These are phyloP conservation scores for Quercus wislizeni DNA, from an alignment of 306 rosid genomes.

Conservation along the genomic window DNA sequence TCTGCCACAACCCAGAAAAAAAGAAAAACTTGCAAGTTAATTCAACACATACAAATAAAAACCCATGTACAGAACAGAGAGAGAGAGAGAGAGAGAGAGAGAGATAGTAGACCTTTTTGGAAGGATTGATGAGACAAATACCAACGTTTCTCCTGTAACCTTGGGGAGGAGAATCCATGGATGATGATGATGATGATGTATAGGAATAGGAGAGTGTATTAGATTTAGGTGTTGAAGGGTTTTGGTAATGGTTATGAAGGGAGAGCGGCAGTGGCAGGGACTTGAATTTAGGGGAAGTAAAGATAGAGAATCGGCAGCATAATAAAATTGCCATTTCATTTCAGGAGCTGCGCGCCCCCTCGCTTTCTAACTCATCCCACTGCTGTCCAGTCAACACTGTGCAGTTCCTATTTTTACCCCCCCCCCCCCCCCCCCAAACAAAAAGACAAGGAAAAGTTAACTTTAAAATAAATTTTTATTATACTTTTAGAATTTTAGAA, in stretches of 20 bases:
- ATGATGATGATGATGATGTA: background rate
- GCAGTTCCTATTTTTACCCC: too few species aligned
- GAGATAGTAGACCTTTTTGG: slow-evolving; percentile 49
- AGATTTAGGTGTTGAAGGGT: background rate
- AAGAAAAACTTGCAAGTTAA: background rate
- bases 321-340: background rate
- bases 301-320: background rate
- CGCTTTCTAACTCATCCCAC: too few species aligned
- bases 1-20: background rate
- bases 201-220: background rate
- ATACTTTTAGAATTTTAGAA: too few species aligned
- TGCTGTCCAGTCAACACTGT: too few species aligned
- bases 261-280: slow-evolving; percentile 7
- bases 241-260: background rate
- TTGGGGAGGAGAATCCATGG: slow-evolving; percentile 85
- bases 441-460: too few species aligned
- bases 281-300: slow-evolving; percentile 14
- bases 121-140: slow-evolving; percentile 67
- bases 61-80: background rate
- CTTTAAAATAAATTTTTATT: too few species aligned
- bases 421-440: too few species aligned
- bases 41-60: background rate
- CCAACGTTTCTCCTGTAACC: slow-evolving; percentile 85
- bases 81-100: too few species aligned
- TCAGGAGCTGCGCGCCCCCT: too few species aligned